Percentiles rank a stretch among this genome's conserved stretches.
phyloP scores from a whole-genome alignment of 257 asterid species.

The Lantana camara region DNA sequence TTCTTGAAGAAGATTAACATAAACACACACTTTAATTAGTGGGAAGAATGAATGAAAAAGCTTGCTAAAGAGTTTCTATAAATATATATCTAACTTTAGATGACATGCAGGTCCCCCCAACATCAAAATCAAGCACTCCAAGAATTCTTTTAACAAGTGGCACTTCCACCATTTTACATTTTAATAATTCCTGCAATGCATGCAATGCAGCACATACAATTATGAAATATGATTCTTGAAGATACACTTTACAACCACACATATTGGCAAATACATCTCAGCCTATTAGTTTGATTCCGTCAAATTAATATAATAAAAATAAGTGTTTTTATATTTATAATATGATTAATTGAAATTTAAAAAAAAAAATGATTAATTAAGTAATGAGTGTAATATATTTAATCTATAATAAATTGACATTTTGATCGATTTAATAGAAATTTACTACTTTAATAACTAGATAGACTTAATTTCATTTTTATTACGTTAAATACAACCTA shows the following conservation, averaged over 20 bases:
- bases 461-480: too few species aligned
- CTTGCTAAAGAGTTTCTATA: not conserved
- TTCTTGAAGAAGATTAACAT: not conserved
- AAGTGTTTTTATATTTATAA: too few species aligned
- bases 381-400: too few species aligned
- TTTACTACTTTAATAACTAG: too few species aligned
- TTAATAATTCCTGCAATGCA: not conserved
- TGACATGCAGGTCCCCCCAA: not conserved
- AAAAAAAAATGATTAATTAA: too few species aligned
- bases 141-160: not conserved
- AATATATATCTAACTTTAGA: slow-evolving; percentile 11
- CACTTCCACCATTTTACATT: not conserved
- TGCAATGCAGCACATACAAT: not conserved
- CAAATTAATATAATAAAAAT: too few species aligned
- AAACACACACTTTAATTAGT: slow-evolving; percentile 11
- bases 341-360: too few species aligned
- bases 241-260: not conserved
- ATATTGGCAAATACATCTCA: too few species aligned
- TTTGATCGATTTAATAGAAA: too few species aligned
- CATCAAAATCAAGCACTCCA: slow-evolving; percentile 17
- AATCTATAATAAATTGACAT: too few species aligned
- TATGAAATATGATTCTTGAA: not conserved
- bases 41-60: slow-evolving; percentile 10
- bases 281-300: too few species aligned
- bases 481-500: too few species aligned